Percentiles rank a stretch among this genome's conserved stretches.
These are phyloP conservation scores for Podospora australis DNA, from an alignment of 495 filamentous ascomycete genomes.

Conservation along the genomic window DNA sequence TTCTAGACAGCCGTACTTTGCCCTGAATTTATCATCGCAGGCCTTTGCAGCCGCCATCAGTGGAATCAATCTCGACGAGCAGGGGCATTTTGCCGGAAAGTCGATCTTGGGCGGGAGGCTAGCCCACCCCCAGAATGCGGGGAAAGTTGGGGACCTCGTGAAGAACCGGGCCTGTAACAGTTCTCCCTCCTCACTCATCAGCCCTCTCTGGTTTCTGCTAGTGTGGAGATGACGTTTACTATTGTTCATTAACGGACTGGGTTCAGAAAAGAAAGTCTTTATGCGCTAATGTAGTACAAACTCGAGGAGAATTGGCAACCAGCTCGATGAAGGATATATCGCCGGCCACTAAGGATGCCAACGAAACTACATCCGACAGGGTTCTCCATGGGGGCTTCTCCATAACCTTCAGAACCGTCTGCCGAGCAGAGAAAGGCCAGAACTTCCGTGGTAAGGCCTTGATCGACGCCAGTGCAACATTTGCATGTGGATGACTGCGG, in stretches of 20 bases:
- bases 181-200: neutral
- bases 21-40: constrained; percentile 2
- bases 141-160: constrained; percentile 10
- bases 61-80: constrained; percentile 9
- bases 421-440: no score
- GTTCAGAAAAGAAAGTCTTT: neutral
- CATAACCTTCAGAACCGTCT: no score
- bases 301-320: neutral
- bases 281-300: no score
- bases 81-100: constrained; percentile 19
- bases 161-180: constrained; percentile 10
- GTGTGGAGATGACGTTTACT: constrained; percentile 7
- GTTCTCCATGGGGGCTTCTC: neutral
- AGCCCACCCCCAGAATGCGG: constrained; percentile 14
- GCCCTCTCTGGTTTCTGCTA: neutral
- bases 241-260: neutral
- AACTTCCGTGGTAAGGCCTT: no score
- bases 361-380: neutral
- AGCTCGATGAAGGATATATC: constrained; percentile 1
- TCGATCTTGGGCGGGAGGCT: constrained; percentile 2
- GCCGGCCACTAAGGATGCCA: neutral
- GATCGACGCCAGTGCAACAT: no score
- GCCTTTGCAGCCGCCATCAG: constrained; percentile 10
- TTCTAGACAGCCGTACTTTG: neutral
- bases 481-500: no score